A percentile compares a stretch with the other conserved stretches of the same genome.
Evolutionary conservation across 2,329 filamentous ascomycete species (phyloP).

Genomic region (Alternaria brassicae): DNA sequence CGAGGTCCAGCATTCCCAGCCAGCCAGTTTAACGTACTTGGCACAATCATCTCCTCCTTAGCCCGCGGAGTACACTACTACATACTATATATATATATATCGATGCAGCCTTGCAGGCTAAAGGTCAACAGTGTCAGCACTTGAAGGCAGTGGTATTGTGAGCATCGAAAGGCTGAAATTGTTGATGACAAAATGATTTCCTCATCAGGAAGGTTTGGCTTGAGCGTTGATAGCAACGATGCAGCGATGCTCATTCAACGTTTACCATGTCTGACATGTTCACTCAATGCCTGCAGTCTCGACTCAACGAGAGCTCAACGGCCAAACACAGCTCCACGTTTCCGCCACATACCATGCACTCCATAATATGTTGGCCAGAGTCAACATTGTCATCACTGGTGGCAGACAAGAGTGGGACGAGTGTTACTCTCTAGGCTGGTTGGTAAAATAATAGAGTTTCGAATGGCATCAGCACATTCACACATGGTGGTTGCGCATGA

Average conservation of each 20-base stretch:
- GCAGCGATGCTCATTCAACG: background rate
- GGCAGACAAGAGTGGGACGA: background rate
- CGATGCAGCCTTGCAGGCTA: background rate
- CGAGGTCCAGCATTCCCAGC: background rate
- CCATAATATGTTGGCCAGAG: background rate
- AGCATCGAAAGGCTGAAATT: background rate
- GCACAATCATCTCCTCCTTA: background rate
- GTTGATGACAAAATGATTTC: background rate
- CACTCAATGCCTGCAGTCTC: background rate
- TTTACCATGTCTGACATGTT: background rate
- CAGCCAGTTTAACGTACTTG: accelerated
- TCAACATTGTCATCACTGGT: background rate
- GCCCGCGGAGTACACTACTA: background rate
- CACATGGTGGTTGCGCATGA: background rate
- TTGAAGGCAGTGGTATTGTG: background rate
- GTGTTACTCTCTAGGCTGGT: background rate
- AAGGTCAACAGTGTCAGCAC: background rate
- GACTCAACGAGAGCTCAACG: background rate
- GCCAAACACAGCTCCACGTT: background rate
- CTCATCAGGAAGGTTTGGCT: constrained; percentile 2
- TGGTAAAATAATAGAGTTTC: background rate
- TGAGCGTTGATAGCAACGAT: constrained; percentile 5
- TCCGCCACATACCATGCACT: background rate
- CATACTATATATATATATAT: too few relatives aligned
- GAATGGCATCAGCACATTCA: background rate